Base-by-base conservation (phyloP, 2,329 filamentous ascomycete genomes). In the Ceratocystis smalleyi region DNA sequence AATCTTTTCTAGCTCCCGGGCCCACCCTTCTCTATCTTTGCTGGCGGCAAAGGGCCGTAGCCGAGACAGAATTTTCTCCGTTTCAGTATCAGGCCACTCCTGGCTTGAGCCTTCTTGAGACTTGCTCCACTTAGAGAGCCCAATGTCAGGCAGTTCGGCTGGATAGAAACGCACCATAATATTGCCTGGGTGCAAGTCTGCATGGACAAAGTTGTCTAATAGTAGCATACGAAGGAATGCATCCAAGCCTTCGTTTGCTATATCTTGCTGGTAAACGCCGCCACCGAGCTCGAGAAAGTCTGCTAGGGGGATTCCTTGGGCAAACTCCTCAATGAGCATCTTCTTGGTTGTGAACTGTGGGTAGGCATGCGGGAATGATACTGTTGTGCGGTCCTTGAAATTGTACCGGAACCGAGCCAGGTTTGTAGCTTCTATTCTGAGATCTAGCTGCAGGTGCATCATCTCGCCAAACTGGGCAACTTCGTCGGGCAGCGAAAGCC, bases 111-210 rank as follows among this genome's bases (percentile, higher is more conserved):
- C 69, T 3, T 71, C 69, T n/a, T n/a, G n/a, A 65, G 15, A 69
- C 71, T 32, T 86, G 75, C 24, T 79, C 77, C 64, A 65, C 22
- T 35, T 43, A 51, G 64, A 54, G 24, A 65, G 43, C 19, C 40
- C 43, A 0, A 95, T 77, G 60, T 87, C 83, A 0, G 92, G 82
- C 67, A 86, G 81, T 15, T 85, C 83, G 0, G 91, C 85, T 70
- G 92, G 85, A 75, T 97, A 96, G 77, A 99, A 99, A 68, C 95
- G 90, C 59, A 99, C 92, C 91, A 99, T 97, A 75, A 99, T 97
- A 73, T 99, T 99, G 30, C 94, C 94, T 0, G 94, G 94, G 72
- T 99, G 94, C 35, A 99, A 77, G 72, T 99, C 94, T 4, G 94
- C 92, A 72, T 99, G 94, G 30, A 96, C 86, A 73, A 99, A 99